phyloP scores from a whole-genome alignment of 73 alveolate species.

The Symbiodinium pilosum region DNA sequence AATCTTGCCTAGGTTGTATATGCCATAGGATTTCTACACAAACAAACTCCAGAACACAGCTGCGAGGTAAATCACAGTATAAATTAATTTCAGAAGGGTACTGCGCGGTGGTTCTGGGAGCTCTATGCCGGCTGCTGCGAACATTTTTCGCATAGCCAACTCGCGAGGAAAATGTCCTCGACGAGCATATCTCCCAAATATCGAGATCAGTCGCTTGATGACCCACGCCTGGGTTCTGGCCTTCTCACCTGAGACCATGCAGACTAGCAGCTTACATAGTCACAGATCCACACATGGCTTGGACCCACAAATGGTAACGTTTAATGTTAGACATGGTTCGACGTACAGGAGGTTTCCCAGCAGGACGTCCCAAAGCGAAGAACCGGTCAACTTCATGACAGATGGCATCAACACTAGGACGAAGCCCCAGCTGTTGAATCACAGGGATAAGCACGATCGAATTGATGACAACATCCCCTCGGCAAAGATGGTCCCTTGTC shows the following conservation, averaged over 20 bases:
- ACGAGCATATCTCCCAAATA: background rate
- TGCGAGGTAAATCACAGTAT: too few relatives aligned
- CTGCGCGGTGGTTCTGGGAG: background rate
- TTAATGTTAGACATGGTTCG: background rate
- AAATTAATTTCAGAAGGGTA: too few relatives aligned
- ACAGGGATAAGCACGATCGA: background rate
- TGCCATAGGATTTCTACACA: background rate
- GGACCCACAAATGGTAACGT: too few relatives aligned
- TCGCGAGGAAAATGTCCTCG: conserved; percentile 56
- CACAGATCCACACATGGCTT: too few relatives aligned
- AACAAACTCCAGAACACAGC: background rate
- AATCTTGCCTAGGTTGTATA: background rate
- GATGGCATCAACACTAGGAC: background rate
- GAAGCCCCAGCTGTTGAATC: background rate
- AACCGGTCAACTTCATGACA: background rate
- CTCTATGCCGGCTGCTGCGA: background rate
- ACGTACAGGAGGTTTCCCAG: background rate
- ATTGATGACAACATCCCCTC: background rate
- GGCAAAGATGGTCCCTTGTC: background rate
- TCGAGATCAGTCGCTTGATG: background rate
- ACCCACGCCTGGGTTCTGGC: conserved; percentile 1
- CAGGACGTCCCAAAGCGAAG: background rate
- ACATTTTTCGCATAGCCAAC: background rate
- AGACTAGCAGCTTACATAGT: too few relatives aligned
- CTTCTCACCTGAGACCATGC: background rate